Evolutionary conservation across 2,329 filamentous ascomycete genomes (phyloP).

Genomic region (Acarospora socialis): DNA sequence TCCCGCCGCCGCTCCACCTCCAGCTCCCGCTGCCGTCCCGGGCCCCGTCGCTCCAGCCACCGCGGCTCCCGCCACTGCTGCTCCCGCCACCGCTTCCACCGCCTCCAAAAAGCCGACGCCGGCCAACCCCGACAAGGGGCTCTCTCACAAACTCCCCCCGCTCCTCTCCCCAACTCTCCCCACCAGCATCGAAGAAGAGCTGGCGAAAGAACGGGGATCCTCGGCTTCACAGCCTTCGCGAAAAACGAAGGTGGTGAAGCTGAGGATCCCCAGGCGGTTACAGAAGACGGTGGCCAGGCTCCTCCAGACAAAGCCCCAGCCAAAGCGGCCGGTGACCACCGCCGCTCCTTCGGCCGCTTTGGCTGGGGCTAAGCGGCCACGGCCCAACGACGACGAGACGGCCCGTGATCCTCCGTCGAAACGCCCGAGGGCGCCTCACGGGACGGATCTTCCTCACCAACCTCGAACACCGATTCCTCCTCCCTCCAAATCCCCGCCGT

Average conservation of each 20-base stretch:
- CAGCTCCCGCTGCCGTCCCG: too few relatives aligned
- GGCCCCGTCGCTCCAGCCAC: too few relatives aligned
- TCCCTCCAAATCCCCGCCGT: conserved; percentile 22
- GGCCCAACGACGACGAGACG: conserved; percentile 17
- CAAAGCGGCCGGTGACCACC: too few relatives aligned
- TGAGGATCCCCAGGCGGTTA: conserved; percentile 2
- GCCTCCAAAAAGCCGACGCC: neutral
- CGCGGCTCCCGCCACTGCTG: conserved; percentile 1
- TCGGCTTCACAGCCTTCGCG: conserved; percentile 13
- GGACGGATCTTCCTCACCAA: conserved; percentile 21
- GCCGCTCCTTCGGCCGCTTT: too few relatives aligned
- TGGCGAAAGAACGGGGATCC: conserved; percentile 29
- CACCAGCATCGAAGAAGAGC: conserved; percentile 38
- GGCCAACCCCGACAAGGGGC: conserved; percentile 18
- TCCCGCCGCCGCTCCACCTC: too few relatives aligned
- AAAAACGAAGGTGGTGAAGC: neutral
- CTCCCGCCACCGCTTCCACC: conserved; percentile 20
- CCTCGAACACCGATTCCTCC: conserved; percentile 24
- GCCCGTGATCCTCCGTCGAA: conserved; percentile 19
- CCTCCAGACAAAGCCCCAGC: too few relatives aligned
- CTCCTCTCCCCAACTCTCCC: conserved; percentile 46
- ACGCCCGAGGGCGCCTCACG: conserved; percentile 22
- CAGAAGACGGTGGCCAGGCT: too few relatives aligned
- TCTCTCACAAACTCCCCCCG: conserved; percentile 30
- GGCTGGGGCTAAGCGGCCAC: conserved; percentile 16